A percentile compares a stretch with the other conserved stretches of the same genome.
phyloP scores from a whole-genome alignment of 73 alveolate species.

The Paramecium primaurelia region DNA sequence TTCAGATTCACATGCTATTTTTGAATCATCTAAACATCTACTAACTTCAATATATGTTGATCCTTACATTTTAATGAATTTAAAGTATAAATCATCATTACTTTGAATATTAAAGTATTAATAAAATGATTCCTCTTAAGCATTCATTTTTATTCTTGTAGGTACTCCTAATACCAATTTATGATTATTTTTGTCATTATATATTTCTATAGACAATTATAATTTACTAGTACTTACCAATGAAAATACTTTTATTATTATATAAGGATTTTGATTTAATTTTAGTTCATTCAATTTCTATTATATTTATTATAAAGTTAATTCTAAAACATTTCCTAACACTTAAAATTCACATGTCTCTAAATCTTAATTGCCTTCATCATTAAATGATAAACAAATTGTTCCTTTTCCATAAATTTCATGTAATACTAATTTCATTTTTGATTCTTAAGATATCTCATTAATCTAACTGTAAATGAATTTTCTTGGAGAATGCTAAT shows the following conservation, averaged over 20 bases:
- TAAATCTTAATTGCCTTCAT: not conserved
- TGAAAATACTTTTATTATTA: not conserved
- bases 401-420: slow-evolving; percentile 34
- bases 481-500: not conserved
- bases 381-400: not conserved
- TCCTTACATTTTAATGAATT: not conserved
- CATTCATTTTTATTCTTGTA: not conserved
- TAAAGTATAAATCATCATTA: not conserved
- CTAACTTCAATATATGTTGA: not conserved
- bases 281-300: not conserved
- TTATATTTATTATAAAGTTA: not conserved
- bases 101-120: not conserved
- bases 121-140: not conserved
- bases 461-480: not conserved
- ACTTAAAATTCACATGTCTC: not conserved
- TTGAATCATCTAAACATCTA: not conserved
- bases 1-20: not conserved
- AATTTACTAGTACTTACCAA: not conserved
- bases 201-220: not conserved
- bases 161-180: not conserved
- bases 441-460: not conserved
- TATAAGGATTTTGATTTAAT: not conserved
- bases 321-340: not conserved
- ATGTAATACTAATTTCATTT: not conserved
- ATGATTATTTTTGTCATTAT: not conserved